phyloP scores from a whole-genome alignment of 169 alveolate genomes.

The Cyclospora cayetanensis region DNA sequence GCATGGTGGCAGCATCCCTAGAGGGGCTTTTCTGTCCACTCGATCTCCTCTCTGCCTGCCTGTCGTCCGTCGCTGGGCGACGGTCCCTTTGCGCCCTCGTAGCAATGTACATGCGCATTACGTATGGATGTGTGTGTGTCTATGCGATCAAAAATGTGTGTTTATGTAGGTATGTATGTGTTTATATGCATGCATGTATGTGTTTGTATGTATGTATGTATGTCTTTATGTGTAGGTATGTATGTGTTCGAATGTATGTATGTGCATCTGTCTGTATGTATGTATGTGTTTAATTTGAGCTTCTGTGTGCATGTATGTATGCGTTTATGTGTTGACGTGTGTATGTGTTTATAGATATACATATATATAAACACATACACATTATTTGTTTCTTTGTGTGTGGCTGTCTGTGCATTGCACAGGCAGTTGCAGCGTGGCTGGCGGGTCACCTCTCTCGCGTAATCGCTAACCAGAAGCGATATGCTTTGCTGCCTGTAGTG shows the following conservation, averaged over 20 bases:
- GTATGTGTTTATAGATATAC: background rate
- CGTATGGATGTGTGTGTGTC: background rate
- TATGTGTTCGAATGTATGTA: no score
- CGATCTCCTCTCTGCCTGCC: background rate
- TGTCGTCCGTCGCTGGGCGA: no score
- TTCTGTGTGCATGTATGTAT: background rate
- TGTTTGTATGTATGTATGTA: background rate
- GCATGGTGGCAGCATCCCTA: no score
- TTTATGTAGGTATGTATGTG: background rate
- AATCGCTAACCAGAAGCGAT: slow-evolving; percentile 9
- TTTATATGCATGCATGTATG: background rate
- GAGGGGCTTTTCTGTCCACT: background rate
- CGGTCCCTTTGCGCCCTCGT: background rate
- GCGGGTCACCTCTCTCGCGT: slow-evolving; percentile 49
- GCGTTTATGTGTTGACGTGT: background rate
- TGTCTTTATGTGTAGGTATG: background rate
- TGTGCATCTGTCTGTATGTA: no score
- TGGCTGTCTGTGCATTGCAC: background rate
- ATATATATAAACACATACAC: background rate
- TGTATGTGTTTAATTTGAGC: background rate
- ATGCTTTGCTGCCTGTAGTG: background rate
- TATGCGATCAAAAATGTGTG: background rate
- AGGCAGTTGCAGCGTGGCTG: slow-evolving; percentile 61
- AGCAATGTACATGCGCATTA: background rate
- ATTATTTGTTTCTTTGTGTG: background rate